A percentile compares a stretch with the other conserved stretches of the same genome.
Conservation (phyloP, 257 asterid genomes). For the Solanum paucissectum region DNA sequence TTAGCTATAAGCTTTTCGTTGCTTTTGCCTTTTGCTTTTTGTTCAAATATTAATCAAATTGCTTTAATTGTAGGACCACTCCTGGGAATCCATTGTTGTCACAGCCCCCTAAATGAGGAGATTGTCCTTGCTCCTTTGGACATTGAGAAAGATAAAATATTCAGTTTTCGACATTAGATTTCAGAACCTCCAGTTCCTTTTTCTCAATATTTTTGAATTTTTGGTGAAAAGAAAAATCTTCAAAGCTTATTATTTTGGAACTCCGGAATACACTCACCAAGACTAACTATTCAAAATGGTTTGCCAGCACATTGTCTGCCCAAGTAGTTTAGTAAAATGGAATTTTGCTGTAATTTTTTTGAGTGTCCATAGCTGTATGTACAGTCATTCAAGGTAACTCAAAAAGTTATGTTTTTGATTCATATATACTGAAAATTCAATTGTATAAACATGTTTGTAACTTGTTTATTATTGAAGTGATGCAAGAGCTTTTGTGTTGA, state of each 20-base stretch:
- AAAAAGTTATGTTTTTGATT: background rate
- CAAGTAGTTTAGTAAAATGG: background rate
- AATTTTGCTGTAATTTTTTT: background rate
- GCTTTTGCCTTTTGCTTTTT: background rate
- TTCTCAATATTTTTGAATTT: background rate
- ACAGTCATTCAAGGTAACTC: background rate
- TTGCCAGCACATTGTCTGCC: background rate
- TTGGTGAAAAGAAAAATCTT: background rate
- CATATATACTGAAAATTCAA: background rate
- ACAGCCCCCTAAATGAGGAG: slow-evolving; percentile 30
- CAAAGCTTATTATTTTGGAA: background rate
- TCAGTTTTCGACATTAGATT: background rate
- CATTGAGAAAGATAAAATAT: background rate
- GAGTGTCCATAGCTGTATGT: background rate
- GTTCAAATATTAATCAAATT: background rate
- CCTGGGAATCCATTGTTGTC: slow-evolving; percentile 74
- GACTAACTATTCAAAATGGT: background rate
- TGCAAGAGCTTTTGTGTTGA: background rate
- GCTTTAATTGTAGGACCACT: slow-evolving; percentile 33
- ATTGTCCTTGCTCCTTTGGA: background rate
- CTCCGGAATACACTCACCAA: background rate
- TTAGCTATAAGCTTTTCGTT: background rate
- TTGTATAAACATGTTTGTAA: background rate
- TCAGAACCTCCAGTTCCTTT: background rate
- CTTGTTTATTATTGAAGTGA: background rate